Evolutionary conservation across 1,284 basidiomycete genomes (phyloP).

Genomic region (Trichosporon coremiiforme): DNA sequence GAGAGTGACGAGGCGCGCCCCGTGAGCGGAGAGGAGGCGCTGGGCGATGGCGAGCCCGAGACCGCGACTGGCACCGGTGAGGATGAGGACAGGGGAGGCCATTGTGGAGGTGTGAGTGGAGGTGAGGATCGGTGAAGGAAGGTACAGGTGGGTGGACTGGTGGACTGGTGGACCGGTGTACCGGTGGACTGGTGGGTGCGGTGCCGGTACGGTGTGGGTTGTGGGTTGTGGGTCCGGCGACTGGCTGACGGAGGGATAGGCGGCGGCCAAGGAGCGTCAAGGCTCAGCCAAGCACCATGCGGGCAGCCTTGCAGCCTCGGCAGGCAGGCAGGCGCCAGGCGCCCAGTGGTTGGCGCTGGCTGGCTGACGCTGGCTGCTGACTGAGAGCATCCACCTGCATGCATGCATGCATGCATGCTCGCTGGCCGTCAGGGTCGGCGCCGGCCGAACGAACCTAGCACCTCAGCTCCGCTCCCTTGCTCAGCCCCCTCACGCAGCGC

Average conservation of each 20-base stretch:
- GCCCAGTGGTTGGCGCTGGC: background rate
- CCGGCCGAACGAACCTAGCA: conserved; percentile 12
- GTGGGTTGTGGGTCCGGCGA: too few species aligned
- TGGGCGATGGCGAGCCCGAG: conserved; percentile 59
- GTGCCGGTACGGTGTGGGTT: background rate
- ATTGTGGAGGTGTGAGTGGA: conserved; percentile 1
- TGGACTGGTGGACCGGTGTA: too few species aligned
- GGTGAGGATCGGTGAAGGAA: background rate
- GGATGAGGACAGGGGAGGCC: conserved; percentile 44
- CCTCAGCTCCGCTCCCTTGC: conserved; percentile 17
- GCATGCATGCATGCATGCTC: background rate
- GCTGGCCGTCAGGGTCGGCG: conserved; percentile 7
- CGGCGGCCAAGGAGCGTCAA: background rate
- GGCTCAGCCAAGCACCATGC: too few species aligned
- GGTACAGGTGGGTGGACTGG: background rate
- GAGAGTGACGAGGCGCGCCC: conserved; percentile 58
- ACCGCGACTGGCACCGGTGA: conserved; percentile 57
- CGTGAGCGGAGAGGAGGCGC: conserved; percentile 53
- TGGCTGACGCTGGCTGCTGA: background rate
- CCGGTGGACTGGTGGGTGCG: background rate
- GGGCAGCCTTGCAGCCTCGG: background rate
- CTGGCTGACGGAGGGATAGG: background rate
- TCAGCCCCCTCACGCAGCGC: background rate
- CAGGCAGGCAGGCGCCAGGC: too few species aligned
- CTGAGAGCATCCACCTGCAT: background rate